Base-by-base conservation (phyloP, 176 grass and related monocot species). In the Zea luxurians region DNA sequence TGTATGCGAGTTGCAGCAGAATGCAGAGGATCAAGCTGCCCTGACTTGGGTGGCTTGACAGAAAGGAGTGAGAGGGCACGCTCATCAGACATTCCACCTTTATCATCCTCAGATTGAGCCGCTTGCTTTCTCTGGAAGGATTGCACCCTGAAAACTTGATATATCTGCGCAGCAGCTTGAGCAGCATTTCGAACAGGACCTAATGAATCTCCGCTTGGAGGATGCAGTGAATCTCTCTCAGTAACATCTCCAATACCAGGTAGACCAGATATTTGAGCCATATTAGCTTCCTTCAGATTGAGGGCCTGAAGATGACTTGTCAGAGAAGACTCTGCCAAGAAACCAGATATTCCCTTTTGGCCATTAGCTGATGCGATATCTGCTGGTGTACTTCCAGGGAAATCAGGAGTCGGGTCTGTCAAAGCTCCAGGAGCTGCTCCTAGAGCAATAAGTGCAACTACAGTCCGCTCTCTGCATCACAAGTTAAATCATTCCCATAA, bases 261-360 rank as follows among this genome's bases (percentile, higher is more conserved):
- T 77, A 68, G 77, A 37, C 84, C 77, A 64, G 81, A 85, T 70
- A 83, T 84, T 83, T 82, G 67, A 9, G 68, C 63, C 80, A 81
- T 82, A 58, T 55, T 81, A 54, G 81, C 61, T 68, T 91, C 86
- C 74, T 89, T 93, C 53, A 91, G 63, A 47, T 83, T 82, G 64
- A 97, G 75, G 17, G 72, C 88, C 38, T 88, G 88, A 79, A 89
- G 91, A 87, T 89, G 91, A 62, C 91, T 97, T 10, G 91, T 97
- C 79, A 97, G 88, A 87, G 86, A 85, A 64, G 86, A 90, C 54
- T 97, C 91, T n/a, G 89, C 91, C 66, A 97, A 86, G 79, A 91
- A 97, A 60, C 89, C 94, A 59, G 89, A 88, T 66, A 97, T 93
- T 75, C 91, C 91, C 80, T 83, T 97, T 61, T 91, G 82, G 13